A percentile compares a stretch with the other conserved stretches of the same genome.
Conservation (phyloP, 2,329 filamentous ascomycete species). For the Phialophora tarda region DNA sequence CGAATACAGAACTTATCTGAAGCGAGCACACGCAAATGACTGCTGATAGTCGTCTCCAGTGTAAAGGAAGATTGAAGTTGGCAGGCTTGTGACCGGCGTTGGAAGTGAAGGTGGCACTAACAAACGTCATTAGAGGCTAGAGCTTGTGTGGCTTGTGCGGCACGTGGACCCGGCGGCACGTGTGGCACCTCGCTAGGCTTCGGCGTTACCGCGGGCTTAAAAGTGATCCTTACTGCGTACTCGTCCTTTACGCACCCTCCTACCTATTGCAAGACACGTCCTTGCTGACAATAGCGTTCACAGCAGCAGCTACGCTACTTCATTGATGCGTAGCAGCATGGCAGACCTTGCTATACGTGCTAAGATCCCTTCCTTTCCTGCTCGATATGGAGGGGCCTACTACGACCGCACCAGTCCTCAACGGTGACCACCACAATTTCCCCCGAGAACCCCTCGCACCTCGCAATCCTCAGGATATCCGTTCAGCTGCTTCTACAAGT, state of each 20-base stretch:
- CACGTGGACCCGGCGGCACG: too few relatives aligned
- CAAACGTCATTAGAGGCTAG: neutral
- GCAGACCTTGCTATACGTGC: neutral
- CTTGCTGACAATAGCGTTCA: neutral
- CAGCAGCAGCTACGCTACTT: neutral
- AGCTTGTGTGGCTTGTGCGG: neutral
- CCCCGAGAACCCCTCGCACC: conserved; percentile 18
- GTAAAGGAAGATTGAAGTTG: neutral
- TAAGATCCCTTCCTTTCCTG: neutral
- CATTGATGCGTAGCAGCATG: conserved; percentile 7
- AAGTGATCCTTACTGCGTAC: neutral
- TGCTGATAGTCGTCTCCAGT: neutral
- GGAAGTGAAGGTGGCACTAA: neutral
- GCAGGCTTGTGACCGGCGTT: conserved; percentile 1
- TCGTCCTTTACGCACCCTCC: neutral
- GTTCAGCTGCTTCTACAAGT: neutral
- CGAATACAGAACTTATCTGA: neutral
- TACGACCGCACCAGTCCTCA: conserved; percentile 6
- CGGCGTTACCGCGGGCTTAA: conserved; percentile 5
- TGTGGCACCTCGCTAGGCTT: neutral
- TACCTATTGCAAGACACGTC: neutral
- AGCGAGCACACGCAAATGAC: neutral
- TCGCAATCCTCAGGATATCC: conserved; percentile 12
- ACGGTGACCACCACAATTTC: conserved; percentile 19
- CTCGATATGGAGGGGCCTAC: conserved; percentile 25